Evolutionary conservation across 495 filamentous ascomycete species (phyloP).

Genomic region (Echria macrotheca): DNA sequence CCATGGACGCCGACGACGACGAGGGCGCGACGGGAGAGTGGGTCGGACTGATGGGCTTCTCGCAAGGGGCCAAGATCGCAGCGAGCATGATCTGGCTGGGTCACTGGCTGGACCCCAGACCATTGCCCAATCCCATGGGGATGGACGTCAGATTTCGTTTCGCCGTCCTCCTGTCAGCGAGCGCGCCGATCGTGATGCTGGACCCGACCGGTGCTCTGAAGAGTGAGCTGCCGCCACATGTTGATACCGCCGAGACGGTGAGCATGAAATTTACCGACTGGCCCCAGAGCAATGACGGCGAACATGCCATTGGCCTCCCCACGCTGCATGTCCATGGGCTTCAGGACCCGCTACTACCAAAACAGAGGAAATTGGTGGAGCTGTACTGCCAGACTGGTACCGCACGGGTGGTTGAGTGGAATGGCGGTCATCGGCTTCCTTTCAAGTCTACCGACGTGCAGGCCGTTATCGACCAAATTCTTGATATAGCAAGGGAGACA

Average conservation of each 20-base stretch:
- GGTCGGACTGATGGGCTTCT: slow-evolving; percentile 28
- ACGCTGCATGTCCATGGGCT: slow-evolving; percentile 2
- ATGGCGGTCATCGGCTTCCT: not conserved
- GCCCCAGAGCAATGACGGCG: not conserved
- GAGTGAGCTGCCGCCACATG: not conserved
- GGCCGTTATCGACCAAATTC: not conserved
- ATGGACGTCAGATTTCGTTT: not conserved
- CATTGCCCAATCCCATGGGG: not conserved
- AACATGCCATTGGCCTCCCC: not conserved
- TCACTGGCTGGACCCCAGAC: not conserved
- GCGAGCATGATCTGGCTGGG: not conserved
- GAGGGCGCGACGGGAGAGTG: not conserved
- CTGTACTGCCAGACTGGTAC: not conserved
- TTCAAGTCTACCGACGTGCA: not conserved
- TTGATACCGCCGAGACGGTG: not conserved
- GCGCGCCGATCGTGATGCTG: not conserved
- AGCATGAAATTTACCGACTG: not conserved
- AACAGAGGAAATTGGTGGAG: not conserved
- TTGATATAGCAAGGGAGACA: not conserved
- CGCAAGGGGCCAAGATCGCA: slow-evolving; percentile 23
- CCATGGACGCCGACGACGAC: not conserved
- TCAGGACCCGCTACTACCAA: not conserved
- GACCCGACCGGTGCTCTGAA: not conserved
- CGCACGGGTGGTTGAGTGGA: not conserved
- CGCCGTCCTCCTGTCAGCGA: not conserved